These are phyloP conservation scores for Sporothrix variecibatus DNA, from an alignment of 2,329 filamentous ascomycete species.

Conservation along the genomic window DNA sequence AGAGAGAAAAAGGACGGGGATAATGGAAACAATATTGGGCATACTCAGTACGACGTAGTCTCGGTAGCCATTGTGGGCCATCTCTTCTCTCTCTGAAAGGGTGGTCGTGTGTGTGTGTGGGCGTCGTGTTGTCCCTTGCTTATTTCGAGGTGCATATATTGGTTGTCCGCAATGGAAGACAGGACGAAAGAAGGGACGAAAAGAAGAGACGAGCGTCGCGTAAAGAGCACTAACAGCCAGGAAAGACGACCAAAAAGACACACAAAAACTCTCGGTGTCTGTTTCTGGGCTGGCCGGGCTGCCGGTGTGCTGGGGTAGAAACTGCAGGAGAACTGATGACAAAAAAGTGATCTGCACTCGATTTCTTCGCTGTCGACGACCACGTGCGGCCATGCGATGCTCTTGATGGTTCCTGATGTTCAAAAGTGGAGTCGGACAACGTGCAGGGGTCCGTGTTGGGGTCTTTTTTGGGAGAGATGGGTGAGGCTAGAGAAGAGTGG, in stretches of 20 bases:
- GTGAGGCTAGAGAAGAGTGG: background rate
- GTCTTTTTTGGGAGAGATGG: background rate
- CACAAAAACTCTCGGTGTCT: background rate
- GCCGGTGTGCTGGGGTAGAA: background rate
- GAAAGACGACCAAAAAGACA: background rate
- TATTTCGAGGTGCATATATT: background rate
- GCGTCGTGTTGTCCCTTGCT: background rate
- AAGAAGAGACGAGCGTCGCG: background rate
- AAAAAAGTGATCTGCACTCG: background rate
- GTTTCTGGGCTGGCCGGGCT: background rate
- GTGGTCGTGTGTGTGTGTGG: background rate
- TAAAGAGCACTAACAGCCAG: background rate
- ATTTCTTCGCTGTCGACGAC: background rate
- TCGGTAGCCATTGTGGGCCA: constrained; percentile 2
- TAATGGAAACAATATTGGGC: background rate
- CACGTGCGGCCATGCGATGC: constrained; percentile 9
- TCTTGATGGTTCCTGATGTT: background rate
- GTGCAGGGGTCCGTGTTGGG: background rate
- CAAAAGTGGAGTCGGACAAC: background rate
- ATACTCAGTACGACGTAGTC: background rate
- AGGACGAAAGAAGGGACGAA: background rate
- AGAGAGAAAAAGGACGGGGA: no score
- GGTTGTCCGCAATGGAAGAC: background rate
- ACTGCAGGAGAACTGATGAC: background rate
- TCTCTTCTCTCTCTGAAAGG: background rate